Conservation (phyloP, 2,329 filamentous ascomycete species). For the Curvularia lunata region DNA sequence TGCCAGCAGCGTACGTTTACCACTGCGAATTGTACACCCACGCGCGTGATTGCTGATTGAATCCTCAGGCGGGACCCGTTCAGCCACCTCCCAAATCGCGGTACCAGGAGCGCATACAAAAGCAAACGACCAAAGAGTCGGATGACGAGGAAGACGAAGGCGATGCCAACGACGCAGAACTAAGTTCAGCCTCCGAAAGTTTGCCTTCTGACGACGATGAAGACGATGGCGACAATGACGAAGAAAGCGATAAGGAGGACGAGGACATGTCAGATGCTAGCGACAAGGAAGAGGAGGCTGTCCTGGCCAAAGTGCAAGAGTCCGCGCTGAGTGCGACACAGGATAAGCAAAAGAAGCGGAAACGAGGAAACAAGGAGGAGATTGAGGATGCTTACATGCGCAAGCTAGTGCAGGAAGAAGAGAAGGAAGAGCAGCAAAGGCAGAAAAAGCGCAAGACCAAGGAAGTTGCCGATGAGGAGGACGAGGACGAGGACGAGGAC, state of each 20-base stretch:
- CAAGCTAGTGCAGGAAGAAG: slow-evolving; percentile 62
- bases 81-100: slow-evolving; percentile 51
- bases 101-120: slow-evolving; percentile 41
- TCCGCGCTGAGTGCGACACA: slow-evolving; percentile 36
- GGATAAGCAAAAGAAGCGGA: slow-evolving; percentile 49
- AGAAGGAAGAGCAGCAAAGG: slow-evolving; percentile 48
- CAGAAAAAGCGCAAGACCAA: slow-evolving; percentile 48
- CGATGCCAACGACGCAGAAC: slow-evolving; percentile 39
- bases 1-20: slow-evolving; percentile 48
- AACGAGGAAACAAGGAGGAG: slow-evolving; percentile 67
- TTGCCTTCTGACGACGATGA: slow-evolving; percentile 23
- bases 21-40: not conserved
- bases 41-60: slow-evolving; percentile 19
- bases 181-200: slow-evolving; percentile 26
- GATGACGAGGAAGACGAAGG: slow-evolving; percentile 62
- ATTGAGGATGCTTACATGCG: slow-evolving; percentile 74
- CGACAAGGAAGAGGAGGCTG: slow-evolving; percentile 28
- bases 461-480: slow-evolving; percentile 31
- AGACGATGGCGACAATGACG: slow-evolving; percentile 22
- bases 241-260: slow-evolving; percentile 39
- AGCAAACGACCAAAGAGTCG: slow-evolving; percentile 27
- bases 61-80: slow-evolving; percentile 43
- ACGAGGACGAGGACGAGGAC: slow-evolving; percentile 25
- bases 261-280: slow-evolving; percentile 39
- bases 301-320: slow-evolving; percentile 36